These are phyloP conservation scores for Scutellaria galericulata DNA, from an alignment of 257 asterid genomes.

Conservation along the genomic window DNA sequence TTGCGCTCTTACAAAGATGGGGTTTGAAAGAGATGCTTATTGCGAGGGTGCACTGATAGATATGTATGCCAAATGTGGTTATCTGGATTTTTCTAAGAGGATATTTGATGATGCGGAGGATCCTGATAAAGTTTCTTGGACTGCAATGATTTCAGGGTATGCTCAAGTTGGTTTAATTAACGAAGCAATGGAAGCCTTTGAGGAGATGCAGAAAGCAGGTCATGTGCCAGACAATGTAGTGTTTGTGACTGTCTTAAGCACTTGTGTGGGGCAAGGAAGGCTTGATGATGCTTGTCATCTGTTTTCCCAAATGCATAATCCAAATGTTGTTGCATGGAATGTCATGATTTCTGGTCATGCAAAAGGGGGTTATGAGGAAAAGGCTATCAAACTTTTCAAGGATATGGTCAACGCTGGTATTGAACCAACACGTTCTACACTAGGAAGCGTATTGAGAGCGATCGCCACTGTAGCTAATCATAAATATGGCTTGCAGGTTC, in stretches of 20 bases:
- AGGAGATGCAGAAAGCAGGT: constrained; percentile 64
- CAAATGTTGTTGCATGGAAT: constrained; percentile 83
- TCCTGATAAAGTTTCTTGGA: constrained; percentile 81
- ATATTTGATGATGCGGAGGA: constrained; percentile 58
- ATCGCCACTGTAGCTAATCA: constrained; percentile 57
- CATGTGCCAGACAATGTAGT: constrained; percentile 71
- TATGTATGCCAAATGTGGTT: constrained; percentile 84
- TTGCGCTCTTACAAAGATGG: constrained; percentile 53
- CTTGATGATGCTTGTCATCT: constrained; percentile 64
- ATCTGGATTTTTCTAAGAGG: constrained; percentile 58
- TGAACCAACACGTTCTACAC: constrained; percentile 78
- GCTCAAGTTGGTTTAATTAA: constrained; percentile 62
- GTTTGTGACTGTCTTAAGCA: constrained; percentile 66
- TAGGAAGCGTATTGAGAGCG: constrained; percentile 86
- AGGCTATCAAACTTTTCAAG: constrained; percentile 60
- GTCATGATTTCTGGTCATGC: constrained; percentile 86
- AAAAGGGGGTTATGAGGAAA: constrained; percentile 65
- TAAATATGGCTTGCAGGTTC: constrained; percentile 77
- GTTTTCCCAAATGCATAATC: constrained; percentile 61
- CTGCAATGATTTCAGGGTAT: constrained; percentile 80
- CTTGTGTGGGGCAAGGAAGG: constrained; percentile 66
- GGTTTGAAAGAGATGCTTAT: constrained; percentile 59
- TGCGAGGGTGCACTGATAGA: constrained; percentile 79
- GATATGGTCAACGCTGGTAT: constrained; percentile 62
- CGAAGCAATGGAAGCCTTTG: constrained; percentile 64